Evolutionary conservation across 768 basidiomycete species (phyloP), one percentile per base, ranked within the genome.

Genomic region (Naganishia vaughanmartiniae): DNA sequence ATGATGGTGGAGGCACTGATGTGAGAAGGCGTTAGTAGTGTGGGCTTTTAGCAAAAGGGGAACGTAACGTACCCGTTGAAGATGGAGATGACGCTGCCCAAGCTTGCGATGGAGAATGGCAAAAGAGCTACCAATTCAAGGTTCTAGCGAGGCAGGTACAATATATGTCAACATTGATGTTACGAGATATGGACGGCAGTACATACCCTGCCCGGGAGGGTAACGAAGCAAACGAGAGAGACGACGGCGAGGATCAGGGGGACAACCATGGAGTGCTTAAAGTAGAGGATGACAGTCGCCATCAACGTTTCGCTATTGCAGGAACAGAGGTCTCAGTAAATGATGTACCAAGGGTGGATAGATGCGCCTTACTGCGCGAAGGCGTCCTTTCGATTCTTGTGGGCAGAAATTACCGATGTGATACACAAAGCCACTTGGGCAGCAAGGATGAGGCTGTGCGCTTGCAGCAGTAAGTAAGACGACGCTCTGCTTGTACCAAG

Each of bases 81-180:
- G 21, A 63, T 36, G 21, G 60, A n/a, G 14, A 63, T 42, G 39
- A 63, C 60, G 39, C 30, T 63, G 26, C 36, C 60, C 36, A 63
- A 26, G 39, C 36, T 26, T 6, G 33, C 60, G 24, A 26, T 26
- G 10, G 60, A 45, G 42, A 63, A 45, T 5, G 60, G 39, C n/a
- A 63, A 34, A 17, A 45, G 30, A 7, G 24, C 60, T 0, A 30
- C 39, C 60, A 63, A 30, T 30, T 63, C 60, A 21, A 63, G 60
- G 39, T 63, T 63, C 60, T 63, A 21, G 7, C 12, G 19, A 12
- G 24, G 48, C 17, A 14, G 14, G 24, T 15, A 15, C 2, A 4
- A 36, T 2, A 15, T 42, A 7, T 42, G 42, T 42, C 42, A 42
- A 15, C 7, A 15, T 2, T 42, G 42, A 15, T 15, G 17, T 2